Evolutionary conservation across 176 grass and related monocot genomes (phyloP).

Genomic region (Thalia dealbata): DNA sequence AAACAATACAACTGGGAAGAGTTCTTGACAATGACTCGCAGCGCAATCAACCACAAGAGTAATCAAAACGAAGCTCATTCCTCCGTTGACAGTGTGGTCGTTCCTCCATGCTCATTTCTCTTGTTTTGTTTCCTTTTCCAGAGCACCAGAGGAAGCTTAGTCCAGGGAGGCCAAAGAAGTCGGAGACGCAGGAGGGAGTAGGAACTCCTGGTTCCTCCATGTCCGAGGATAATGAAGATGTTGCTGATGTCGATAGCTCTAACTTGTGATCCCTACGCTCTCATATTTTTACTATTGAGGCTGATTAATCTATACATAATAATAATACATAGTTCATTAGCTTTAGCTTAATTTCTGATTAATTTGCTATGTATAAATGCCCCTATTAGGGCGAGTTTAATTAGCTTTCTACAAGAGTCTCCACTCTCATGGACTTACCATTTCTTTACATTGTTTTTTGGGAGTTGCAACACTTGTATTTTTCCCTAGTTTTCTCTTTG

Average conservation of each 20-base stretch:
- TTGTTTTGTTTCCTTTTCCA: constrained; percentile 27
- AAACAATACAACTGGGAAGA: constrained; percentile 57
- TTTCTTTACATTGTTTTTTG: not conserved
- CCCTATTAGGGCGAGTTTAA: constrained; percentile 4
- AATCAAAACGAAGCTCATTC: constrained; percentile 2
- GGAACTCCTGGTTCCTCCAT: constrained; percentile 41
- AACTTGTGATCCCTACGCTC: constrained; percentile 1
- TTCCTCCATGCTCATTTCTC: constrained; percentile 10
- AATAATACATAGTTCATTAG: not conserved
- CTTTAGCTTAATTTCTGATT: not conserved
- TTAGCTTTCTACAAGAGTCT: too few relatives aligned
- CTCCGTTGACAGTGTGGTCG: not conserved
- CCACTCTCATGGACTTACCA: too few relatives aligned
- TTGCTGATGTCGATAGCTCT: constrained; percentile 39
- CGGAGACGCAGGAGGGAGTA: constrained; percentile 34
- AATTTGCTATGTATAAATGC: not conserved
- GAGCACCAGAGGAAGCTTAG: constrained; percentile 63
- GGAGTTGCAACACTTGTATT: not conserved
- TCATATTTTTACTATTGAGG: not conserved
- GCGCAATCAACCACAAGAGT: constrained; percentile 95
- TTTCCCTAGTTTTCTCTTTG: too few relatives aligned
- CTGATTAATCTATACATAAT: not conserved
- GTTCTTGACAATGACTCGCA: constrained; percentile 71
- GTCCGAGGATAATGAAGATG: constrained; percentile 57
- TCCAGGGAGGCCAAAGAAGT: constrained; percentile 38